Conservation (phyloP, 257 asterid species). For the Asclepias syriaca region DNA sequence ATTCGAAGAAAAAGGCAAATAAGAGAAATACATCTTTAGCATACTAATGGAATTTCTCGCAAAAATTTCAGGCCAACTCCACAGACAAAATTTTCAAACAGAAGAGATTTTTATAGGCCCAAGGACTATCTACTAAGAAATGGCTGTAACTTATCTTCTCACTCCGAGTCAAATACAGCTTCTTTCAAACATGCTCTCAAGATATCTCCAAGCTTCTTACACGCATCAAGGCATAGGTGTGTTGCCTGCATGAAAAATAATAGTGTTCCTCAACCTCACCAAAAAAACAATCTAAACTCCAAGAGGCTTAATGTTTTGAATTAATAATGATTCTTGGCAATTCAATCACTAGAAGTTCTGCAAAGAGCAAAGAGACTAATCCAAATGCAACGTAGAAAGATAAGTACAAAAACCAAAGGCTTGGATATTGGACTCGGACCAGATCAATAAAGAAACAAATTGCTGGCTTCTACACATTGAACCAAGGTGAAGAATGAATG, state of each 20-base stretch:
- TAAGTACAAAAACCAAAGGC: background rate
- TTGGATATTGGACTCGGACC: background rate
- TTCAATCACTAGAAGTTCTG: background rate
- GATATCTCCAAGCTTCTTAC: slow-evolving; percentile 72
- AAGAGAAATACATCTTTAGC: too few relatives aligned
- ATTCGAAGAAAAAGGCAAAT: background rate
- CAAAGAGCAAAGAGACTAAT: background rate
- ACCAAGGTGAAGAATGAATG: background rate
- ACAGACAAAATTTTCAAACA: background rate
- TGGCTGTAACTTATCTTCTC: slow-evolving; percentile 14
- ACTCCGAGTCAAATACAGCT: slow-evolving; percentile 42
- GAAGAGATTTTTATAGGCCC: slow-evolving; percentile 12
- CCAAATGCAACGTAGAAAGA: background rate
- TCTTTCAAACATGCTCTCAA: slow-evolving; percentile 77
- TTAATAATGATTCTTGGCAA: background rate
- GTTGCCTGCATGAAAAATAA: slow-evolving; percentile 54
- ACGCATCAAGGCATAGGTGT: slow-evolving; percentile 86
- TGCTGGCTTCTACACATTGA: background rate
- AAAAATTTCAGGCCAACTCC: slow-evolving; percentile 11
- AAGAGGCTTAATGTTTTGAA: background rate
- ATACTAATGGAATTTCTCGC: background rate
- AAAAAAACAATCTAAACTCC: background rate
- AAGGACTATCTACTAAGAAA: background rate
- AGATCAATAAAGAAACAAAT: background rate
- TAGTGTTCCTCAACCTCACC: background rate